Conservation (phyloP, 1,284 basidiomycete species). For the Cryptococcus wingfieldii region DNA sequence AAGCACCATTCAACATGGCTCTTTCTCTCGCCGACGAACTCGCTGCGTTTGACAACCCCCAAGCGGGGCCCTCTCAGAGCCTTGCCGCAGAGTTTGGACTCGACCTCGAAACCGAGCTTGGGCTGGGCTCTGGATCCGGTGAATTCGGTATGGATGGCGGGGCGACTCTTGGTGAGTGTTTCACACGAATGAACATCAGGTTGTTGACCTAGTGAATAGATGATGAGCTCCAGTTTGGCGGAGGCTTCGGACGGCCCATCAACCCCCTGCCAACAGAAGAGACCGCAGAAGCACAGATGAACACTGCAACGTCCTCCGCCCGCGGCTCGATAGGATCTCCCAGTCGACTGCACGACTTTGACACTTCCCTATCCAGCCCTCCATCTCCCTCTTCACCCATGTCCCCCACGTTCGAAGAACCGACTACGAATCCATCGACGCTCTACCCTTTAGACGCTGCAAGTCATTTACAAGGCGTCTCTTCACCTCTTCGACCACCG, state of each 20-base stretch:
- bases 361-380: not conserved
- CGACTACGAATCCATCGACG: no score
- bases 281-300: not conserved
- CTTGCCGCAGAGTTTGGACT: constrained; percentile 19
- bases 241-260: not conserved
- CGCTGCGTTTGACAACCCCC: not conserved
- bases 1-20: not conserved
- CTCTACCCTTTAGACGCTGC: no score
- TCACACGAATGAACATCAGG: not conserved
- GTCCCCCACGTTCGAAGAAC: no score
- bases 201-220: not conserved
- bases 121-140: not conserved
- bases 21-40: not conserved
- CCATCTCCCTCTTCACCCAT: no score
- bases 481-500: not conserved
- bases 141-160: not conserved
- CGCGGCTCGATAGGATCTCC: not conserved
- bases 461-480: not conserved
- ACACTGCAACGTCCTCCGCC: not conserved
- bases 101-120: constrained; percentile 2
- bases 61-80: not conserved
- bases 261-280: not conserved
- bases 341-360: not conserved
- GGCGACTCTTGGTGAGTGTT: not conserved
- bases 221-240: not conserved